phyloP scores from a whole-genome alignment of 208 protist species.

The Crithidia acanthocephali region DNA sequence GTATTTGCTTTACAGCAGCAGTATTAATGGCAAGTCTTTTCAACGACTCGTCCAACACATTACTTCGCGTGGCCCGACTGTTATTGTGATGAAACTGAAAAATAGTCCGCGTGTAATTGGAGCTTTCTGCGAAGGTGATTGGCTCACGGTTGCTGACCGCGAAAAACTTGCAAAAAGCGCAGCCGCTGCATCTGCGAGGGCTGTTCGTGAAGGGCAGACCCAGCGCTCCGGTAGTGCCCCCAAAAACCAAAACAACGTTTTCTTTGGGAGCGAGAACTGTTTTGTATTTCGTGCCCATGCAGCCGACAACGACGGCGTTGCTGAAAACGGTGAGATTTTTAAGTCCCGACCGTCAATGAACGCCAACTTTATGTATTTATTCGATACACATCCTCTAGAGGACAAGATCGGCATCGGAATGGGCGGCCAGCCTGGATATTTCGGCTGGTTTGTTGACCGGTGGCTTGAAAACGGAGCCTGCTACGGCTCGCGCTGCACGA shows the following conservation, averaged over 20 bases:
- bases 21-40: constrained; percentile 72
- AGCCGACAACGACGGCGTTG: constrained; percentile 3
- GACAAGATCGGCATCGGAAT: constrained; percentile 71
- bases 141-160: constrained; percentile 53
- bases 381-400: constrained; percentile 59
- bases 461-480: constrained; percentile 71
- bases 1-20: constrained; percentile 68
- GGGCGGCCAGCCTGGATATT: constrained; percentile 66
- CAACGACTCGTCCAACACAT: constrained; percentile 54
- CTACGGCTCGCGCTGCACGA: constrained; percentile 49
- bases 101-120: constrained; percentile 49
- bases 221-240: constrained; percentile 12
- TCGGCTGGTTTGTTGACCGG: constrained; percentile 72
- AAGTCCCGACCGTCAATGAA: constrained; percentile 45
- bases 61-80: constrained; percentile 43
- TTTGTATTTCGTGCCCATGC: constrained; percentile 51
- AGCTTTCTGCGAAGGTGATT: constrained; percentile 62
- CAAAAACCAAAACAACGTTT: constrained; percentile 53
- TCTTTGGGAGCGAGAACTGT: constrained; percentile 68
- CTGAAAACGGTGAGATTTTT: constrained; percentile 33
- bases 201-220: constrained; percentile 46
- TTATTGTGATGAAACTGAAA: constrained; percentile 54
- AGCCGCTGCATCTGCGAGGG: constrained; percentile 48
- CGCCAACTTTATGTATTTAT: constrained; percentile 83
- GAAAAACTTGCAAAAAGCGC: constrained; percentile 56